Evolutionary conservation across 768 basidiomycete species (phyloP).

Genomic region (Suillus subalutaceus): DNA sequence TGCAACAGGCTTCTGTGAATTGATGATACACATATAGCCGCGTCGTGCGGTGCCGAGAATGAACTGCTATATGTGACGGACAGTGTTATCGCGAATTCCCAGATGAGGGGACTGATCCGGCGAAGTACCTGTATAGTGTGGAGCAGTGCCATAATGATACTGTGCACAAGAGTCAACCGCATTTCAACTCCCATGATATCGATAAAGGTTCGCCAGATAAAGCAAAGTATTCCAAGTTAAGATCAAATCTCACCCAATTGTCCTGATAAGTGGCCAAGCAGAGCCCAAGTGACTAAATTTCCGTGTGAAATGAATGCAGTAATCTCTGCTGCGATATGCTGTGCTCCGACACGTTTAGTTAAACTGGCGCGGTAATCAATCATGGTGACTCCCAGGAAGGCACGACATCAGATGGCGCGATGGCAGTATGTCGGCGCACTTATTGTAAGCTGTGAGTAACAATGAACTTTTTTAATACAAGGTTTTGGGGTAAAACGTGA

Average conservation of each 20-base stretch:
- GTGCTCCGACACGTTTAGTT: not conserved
- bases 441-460: conserved; percentile 1
- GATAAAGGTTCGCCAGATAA: not conserved
- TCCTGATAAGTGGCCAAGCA: not conserved
- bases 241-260: not conserved
- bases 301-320: conserved; percentile 3
- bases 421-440: not conserved
- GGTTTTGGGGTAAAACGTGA: not conserved
- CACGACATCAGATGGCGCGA: not conserved
- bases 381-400: not conserved
- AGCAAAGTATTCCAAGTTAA: not conserved
- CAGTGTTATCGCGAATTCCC: not conserved
- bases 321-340: not conserved
- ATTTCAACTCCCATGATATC: not conserved
- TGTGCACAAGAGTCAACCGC: not conserved
- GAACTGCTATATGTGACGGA: not conserved
- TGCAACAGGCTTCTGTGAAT: not conserved
- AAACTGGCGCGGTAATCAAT: not conserved
- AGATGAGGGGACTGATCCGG: not conserved
- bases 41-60: conserved; percentile 4
- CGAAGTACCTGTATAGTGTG: not conserved
- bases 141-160: not conserved
- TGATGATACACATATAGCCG: conserved; percentile 2
- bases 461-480: not conserved
- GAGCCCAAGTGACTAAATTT: not conserved